Percentiles rank a stretch among this genome's conserved stretches.
Evolutionary conservation across 1,284 basidiomycete genomes (phyloP).

Genomic region (Cryptococcus floricola): DNA sequence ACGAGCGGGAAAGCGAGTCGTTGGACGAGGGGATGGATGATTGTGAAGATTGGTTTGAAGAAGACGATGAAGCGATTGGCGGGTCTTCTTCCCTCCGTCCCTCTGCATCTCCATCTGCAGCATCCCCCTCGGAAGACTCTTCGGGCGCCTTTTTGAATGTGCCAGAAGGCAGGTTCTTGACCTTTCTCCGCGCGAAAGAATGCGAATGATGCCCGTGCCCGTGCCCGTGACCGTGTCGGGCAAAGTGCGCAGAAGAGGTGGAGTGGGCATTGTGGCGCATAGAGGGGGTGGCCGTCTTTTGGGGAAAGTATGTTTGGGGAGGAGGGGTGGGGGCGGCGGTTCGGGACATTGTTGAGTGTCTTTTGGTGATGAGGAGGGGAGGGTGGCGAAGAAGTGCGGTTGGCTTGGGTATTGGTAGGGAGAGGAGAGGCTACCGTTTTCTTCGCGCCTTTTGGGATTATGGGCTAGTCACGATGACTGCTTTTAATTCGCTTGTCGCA

Average conservation of each 20-base stretch:
- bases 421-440: constrained; percentile 34
- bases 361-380: constrained; percentile 18
- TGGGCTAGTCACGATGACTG: neutral
- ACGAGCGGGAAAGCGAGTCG: neutral
- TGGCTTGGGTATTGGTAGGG: constrained; percentile 27
- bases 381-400: constrained; percentile 47
- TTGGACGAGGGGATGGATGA: constrained; percentile 5
- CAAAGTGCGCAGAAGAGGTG: constrained; percentile 9
- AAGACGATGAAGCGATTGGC: constrained; percentile 2
- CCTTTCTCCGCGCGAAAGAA: neutral
- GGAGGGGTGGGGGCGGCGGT: constrained; percentile 41
- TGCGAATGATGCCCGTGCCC: neutral
- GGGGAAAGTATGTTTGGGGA: constrained; percentile 38
- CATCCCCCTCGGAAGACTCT: neutral
- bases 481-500: neutral
- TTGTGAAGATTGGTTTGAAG: constrained; percentile 6
- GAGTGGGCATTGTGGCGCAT: constrained; percentile 28
- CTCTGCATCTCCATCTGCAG: too few species aligned
- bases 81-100: too few species aligned
- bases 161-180: constrained; percentile 8
- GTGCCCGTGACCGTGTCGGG: constrained; percentile 5
- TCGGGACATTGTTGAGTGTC: constrained; percentile 35
- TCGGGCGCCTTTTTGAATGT: neutral
- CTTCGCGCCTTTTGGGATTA: constrained; percentile 33
- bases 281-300: constrained; percentile 33